phyloP scores from a whole-genome alignment of 345 rosid genomes.

The Odontarrhena argentea region DNA sequence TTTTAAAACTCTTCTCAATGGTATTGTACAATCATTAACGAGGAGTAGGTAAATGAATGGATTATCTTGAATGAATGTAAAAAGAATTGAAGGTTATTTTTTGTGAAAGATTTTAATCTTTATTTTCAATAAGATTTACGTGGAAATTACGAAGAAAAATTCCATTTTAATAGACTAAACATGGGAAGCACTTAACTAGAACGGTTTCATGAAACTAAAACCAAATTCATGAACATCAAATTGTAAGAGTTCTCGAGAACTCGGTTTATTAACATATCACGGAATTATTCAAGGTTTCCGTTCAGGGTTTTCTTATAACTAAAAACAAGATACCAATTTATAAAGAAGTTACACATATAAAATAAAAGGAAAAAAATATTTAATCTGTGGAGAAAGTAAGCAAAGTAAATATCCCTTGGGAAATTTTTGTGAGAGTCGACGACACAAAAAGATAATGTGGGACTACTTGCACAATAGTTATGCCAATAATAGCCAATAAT shows the following conservation, averaged over 20 bases:
- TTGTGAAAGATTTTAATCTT: not conserved
- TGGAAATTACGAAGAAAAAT: not conserved
- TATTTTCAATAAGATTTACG: not conserved
- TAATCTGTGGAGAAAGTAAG: not conserved
- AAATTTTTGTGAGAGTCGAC: slow-evolving; percentile 12
- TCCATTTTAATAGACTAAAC: not conserved
- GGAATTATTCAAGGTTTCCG: not conserved
- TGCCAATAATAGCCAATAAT: slow-evolving; percentile 9
- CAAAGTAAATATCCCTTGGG: slow-evolving; percentile 10
- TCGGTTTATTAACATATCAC: not conserved
- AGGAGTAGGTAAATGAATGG: too few species aligned
- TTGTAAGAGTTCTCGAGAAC: not conserved
- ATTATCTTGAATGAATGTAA: slow-evolving; percentile 1
- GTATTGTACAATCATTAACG: too few species aligned
- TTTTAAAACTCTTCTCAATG: too few species aligned
- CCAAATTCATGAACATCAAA: not conserved
- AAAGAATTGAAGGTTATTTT: not conserved
- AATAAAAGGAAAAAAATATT: too few species aligned
- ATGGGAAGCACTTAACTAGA: not conserved
- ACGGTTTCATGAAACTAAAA: not conserved
- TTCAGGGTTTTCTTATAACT: not conserved
- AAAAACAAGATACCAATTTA: not conserved
- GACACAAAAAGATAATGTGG: slow-evolving; percentile 18
- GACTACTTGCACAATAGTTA: not conserved
- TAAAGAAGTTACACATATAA: too few species aligned